Percentiles rank a stretch among this genome's conserved stretches.
These are phyloP conservation scores for Allium cepa DNA, from an alignment of 106 monocot species.

Conservation along the genomic window DNA sequence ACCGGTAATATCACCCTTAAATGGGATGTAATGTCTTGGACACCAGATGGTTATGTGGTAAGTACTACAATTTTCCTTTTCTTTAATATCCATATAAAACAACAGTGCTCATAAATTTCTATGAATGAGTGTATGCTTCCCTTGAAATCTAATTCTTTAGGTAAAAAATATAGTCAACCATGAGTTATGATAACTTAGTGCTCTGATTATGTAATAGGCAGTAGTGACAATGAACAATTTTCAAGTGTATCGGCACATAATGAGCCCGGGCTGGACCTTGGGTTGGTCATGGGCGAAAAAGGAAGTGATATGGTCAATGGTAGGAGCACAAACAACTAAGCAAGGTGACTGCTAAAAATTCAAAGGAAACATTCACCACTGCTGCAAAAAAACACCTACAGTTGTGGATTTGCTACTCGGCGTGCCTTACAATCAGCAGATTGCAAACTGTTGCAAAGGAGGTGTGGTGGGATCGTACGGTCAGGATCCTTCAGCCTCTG, in stretches of 20 bases:
- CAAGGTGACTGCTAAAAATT: slow-evolving; percentile 82
- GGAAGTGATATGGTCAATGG: slow-evolving; percentile 82
- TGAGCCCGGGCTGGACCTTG: slow-evolving; percentile 55
- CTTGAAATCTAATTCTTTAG: background rate
- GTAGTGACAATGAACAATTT: slow-evolving; percentile 72
- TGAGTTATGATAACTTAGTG: no score
- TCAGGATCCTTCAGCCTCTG: slow-evolving; percentile 41
- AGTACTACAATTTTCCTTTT: slow-evolving; percentile 2
- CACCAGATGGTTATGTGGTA: slow-evolving; percentile 77
- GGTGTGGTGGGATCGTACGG: slow-evolving; percentile 47
- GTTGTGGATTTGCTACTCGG: slow-evolving; percentile 63
- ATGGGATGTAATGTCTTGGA: slow-evolving; percentile 85
- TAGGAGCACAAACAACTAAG: slow-evolving; percentile 62
- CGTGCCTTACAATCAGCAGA: slow-evolving; percentile 74
- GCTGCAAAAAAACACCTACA: slow-evolving; percentile 45
- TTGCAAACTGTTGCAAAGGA: slow-evolving; percentile 76
- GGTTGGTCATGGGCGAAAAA: slow-evolving; percentile 66
- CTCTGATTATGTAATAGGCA: slow-evolving; percentile 15
- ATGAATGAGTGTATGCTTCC: background rate
- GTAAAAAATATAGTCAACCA: no score
- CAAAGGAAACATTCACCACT: slow-evolving; percentile 62
- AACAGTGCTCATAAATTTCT: background rate
- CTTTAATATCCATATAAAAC: background rate
- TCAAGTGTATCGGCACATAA: slow-evolving; percentile 81
- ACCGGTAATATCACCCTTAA: slow-evolving; percentile 70